These are phyloP conservation scores for Coemansia aciculifera DNA, from an alignment of 192 early-diverging fungal genomes.

Conservation along the genomic window DNA sequence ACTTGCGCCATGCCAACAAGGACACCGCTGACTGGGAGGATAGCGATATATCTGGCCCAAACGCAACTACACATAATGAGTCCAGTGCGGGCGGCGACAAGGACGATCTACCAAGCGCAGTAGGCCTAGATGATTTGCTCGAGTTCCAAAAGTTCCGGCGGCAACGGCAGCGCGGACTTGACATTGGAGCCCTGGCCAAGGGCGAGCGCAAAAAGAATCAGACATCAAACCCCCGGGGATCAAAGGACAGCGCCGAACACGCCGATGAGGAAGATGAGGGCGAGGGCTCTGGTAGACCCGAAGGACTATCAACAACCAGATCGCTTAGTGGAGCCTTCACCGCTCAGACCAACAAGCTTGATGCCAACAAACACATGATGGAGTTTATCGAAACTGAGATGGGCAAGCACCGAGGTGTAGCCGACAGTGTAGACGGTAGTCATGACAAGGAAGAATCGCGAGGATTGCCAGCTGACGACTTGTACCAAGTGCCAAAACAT, in stretches of 20 bases:
- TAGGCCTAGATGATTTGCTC: slow-evolving; percentile 24
- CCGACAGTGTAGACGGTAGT: background rate
- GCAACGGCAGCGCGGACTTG: slow-evolving; percentile 24
- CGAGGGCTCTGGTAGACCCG: slow-evolving; percentile 8
- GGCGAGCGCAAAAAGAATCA: slow-evolving; percentile 22
- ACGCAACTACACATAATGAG: slow-evolving; percentile 14
- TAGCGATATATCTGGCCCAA: background rate
- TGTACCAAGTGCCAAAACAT: slow-evolving; percentile 70
- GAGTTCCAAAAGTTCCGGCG: slow-evolving; percentile 27
- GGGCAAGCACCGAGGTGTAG: slow-evolving; percentile 29
- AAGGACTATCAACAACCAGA: slow-evolving; percentile 26
- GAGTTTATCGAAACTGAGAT: slow-evolving; percentile 80
- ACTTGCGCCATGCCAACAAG: slow-evolving; percentile 33
- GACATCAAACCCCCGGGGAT: slow-evolving; percentile 2
- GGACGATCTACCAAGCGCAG: slow-evolving; percentile 19
- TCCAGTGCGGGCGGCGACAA: slow-evolving; percentile 51
- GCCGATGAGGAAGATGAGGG: slow-evolving; percentile 35
- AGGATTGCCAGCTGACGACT: slow-evolving; percentile 50
- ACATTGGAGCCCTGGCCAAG: slow-evolving; percentile 19
- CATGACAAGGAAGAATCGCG: slow-evolving; percentile 19
- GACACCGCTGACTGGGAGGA: slow-evolving; percentile 44
- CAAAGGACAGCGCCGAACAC: slow-evolving; percentile 2
- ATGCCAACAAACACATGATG: slow-evolving; percentile 85
- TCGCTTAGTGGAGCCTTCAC: slow-evolving; percentile 66
- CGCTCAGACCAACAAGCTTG: slow-evolving; percentile 71